Percentiles rank a stretch among this genome's conserved stretches.
These are phyloP conservation scores for Suillus brevipes DNA, from an alignment of 768 basidiomycete genomes.

Conservation along the genomic window DNA sequence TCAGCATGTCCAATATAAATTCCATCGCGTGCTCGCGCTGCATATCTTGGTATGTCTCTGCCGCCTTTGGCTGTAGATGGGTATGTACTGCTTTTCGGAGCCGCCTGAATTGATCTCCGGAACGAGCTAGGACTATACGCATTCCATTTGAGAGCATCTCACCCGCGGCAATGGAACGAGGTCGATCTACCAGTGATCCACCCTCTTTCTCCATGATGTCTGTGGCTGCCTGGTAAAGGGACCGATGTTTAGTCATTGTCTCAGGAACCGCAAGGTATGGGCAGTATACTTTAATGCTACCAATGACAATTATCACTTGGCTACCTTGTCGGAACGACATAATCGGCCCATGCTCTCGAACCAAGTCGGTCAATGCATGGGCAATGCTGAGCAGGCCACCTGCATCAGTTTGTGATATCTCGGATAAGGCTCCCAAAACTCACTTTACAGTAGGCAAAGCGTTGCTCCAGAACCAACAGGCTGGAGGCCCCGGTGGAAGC, in stretches of 20 bases:
- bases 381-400: neutral
- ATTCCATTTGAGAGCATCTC: neutral
- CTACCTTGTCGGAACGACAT: neutral
- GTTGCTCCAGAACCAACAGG: neutral
- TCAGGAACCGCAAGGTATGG: neutral
- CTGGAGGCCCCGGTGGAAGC: neutral
- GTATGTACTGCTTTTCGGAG: neutral
- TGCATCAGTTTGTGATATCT: neutral
- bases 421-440: neutral
- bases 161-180: neutral
- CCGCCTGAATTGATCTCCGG: neutral
- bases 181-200: neutral
- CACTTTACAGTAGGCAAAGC: neutral
- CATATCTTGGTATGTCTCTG: neutral
- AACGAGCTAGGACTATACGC: neutral
- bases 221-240: neutral
- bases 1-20: neutral
- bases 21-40: neutral
- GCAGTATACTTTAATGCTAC: neutral
- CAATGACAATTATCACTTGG: neutral
- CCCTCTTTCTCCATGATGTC: neutral
- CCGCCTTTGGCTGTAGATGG: neutral
- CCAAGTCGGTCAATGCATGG: neutral
- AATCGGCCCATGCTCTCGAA: neutral
- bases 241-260: neutral